Percentiles rank a stretch among this genome's conserved stretches.
These are phyloP conservation scores for Termitomyces sp. DNA, from an alignment of 768 basidiomycete species.

Conservation along the genomic window DNA sequence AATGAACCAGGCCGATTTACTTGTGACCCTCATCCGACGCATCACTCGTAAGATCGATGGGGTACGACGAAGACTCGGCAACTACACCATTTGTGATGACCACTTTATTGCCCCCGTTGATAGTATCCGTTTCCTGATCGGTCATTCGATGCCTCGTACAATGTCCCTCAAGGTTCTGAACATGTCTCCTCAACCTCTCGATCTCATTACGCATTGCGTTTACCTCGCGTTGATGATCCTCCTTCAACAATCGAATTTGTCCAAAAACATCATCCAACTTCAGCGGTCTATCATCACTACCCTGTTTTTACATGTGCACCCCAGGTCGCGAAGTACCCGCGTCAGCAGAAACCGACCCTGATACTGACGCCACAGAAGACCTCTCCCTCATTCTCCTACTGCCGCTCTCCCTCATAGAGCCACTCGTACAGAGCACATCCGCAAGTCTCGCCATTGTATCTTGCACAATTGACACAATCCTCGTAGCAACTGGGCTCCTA, in stretches of 20 bases:
- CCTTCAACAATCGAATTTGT: slow-evolving; percentile 1
- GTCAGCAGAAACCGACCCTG: neutral
- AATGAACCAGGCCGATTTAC: neutral
- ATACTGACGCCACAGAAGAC: neutral
- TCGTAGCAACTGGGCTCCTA: slow-evolving; percentile 5
- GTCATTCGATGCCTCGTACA: neutral
- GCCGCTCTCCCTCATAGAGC: neutral
- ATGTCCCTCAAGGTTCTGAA: slow-evolving; percentile 2
- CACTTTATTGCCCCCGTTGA: neutral
- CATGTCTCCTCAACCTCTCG: slow-evolving; percentile 9
- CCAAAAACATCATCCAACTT: neutral
- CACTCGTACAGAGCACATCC: slow-evolving; percentile 3
- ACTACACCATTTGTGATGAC: neutral
- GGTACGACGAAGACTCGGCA: neutral
- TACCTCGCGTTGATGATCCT: slow-evolving; percentile 5
- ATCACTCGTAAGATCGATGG: slow-evolving; percentile 1
- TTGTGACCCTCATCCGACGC: neutral
- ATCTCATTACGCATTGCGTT: slow-evolving; percentile 11
- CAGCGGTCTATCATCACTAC: neutral
- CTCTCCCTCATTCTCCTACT: neutral
- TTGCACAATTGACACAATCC: slow-evolving; percentile 11
- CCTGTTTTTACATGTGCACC: neutral
- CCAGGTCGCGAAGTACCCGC: neutral
- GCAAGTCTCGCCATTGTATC: slow-evolving; percentile 10
- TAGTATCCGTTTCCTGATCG: neutral